Base-by-base conservation (phyloP, 192 early-diverging fungal species). In the Entomortierella parvispora region DNA sequence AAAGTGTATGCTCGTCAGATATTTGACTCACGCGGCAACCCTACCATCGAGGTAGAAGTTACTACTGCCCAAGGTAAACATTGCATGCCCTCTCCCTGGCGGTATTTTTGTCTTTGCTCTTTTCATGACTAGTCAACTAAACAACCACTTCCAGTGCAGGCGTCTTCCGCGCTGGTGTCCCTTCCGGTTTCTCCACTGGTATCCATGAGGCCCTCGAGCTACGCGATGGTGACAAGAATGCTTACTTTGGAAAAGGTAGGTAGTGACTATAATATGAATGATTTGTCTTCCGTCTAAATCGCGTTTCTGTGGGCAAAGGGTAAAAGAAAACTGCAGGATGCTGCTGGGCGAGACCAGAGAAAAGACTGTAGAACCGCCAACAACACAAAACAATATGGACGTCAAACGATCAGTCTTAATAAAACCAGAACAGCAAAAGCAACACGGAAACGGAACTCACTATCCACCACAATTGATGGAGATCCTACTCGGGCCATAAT, bases 141-240 rank as follows among this genome's bases (percentile, higher is more conserved):
- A 31, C 51, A 31, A 8, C 20, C 29, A 17, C 51, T n/a, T 53
- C 32, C 51, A 3, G 6, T 53, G 15, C 3, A 89, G 90, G 91
- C 63, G 82, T 93, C 52, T 99, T 99, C 92, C 94, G 95, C 65
- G 95, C 97, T 46, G 95, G 91, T 49, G 97, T 99, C 55, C 97
- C 97, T 59, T 97, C 95, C 67, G 97, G 97, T 67, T 96, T 96
- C 45, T 98, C 96, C 50, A 99, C 97, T 52, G 97, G 97, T 77
- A 89, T 98, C 82, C 93, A 99, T 84, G 97, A 99, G 86, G 97
- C 97, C 48, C 87, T 98, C 32, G 97, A 99, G 87, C 93, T 99
- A 56, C 96, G 97, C 79, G 97, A 99, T 57, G 89, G 88, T 44
- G 89, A 93, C 71, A 91, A 90, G 81, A 64, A 62, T 50, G 86